Evolutionary conservation across 257 asterid species (phyloP).

Genomic region (Thymus mandschuricus): DNA sequence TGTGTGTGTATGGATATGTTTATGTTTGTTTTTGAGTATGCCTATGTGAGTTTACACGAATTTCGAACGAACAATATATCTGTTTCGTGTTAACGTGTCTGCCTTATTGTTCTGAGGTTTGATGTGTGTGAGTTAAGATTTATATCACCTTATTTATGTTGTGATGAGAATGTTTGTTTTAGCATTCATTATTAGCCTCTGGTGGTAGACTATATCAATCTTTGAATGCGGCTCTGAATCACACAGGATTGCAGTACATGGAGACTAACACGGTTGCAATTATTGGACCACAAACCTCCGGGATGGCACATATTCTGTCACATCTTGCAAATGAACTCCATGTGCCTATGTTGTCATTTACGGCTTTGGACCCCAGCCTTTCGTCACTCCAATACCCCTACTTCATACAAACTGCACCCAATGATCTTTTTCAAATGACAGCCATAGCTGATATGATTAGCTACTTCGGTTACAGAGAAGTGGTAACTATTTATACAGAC

Average conservation of each 20-base stretch:
- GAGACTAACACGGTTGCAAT: conserved; percentile 73
- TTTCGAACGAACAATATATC: neutral
- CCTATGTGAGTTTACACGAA: neutral
- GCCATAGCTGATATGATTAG: conserved; percentile 77
- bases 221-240: conserved; percentile 2
- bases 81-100: neutral
- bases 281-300: conserved; percentile 86
- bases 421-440: conserved; percentile 67
- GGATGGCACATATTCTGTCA: conserved; percentile 77
- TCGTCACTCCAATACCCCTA: conserved; percentile 85
- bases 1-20: neutral
- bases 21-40: neutral
- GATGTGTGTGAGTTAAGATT: neutral
- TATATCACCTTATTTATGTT: neutral
- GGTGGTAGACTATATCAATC: neutral
- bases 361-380: conserved; percentile 77
- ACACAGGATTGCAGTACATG: conserved; percentile 74
- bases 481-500: conserved; percentile 59
- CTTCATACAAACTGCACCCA: conserved; percentile 81
- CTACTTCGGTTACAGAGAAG: conserved; percentile 62
- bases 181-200: neutral
- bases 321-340: conserved; percentile 86
- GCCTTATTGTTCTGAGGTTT: neutral
- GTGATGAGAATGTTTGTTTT: conserved; percentile 1
- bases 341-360: conserved; percentile 80